Evolutionary conservation across 2,329 filamentous ascomycete genomes (phyloP), one percentile per base, ranked within the genome.

Genomic region (Colletotrichum destructivum): DNA sequence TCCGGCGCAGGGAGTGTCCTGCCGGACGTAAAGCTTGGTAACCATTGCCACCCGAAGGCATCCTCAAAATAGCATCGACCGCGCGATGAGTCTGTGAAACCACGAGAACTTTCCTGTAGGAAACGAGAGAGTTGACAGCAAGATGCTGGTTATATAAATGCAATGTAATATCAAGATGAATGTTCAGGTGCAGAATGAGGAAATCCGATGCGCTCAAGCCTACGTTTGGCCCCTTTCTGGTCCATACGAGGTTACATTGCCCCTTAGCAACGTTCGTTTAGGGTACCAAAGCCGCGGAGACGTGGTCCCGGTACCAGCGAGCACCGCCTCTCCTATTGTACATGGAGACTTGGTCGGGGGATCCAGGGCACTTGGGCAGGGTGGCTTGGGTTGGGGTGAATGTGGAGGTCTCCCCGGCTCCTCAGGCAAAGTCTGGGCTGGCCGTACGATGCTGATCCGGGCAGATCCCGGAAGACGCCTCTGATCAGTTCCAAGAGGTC

Each of bases 191-290:
- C 44, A 57, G 51, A 51, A 38, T 26, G 4, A 12, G 46, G 44
- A 59, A 68, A 38, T 46, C 35, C n/a, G 9, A 15, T 31, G 35
- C 47, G 42, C 35, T 68, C 21, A 21, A 44, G 21, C 15, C 40
- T 64, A 4, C 31, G 6, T 16, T 8, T 16, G 35, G 13, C 54
- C 54, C 42, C 11, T 40, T 55, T 26, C 11, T 13, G 51, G 31
- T 16, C 21, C 31, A 57, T 38, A 31, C 51, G 49, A 71, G 47
- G 51, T 62, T 56, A 23, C 56, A 47, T 71, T 49, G 13, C 3
- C 13, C 8, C 42, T n/a, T 18, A 2, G 7, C 11, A n/a, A 4
- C 38, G 23, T 18, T 35, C 18, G 23, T n/a, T 21, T 23, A 42
- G 40, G 40, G 13, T 21, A 23, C 2, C n/a, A 46, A 11, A 9